Evolutionary conservation across 495 filamentous ascomycete species (phyloP), one percentile per base, ranked within the genome.

Genomic region (Aspergillus hancockii): DNA sequence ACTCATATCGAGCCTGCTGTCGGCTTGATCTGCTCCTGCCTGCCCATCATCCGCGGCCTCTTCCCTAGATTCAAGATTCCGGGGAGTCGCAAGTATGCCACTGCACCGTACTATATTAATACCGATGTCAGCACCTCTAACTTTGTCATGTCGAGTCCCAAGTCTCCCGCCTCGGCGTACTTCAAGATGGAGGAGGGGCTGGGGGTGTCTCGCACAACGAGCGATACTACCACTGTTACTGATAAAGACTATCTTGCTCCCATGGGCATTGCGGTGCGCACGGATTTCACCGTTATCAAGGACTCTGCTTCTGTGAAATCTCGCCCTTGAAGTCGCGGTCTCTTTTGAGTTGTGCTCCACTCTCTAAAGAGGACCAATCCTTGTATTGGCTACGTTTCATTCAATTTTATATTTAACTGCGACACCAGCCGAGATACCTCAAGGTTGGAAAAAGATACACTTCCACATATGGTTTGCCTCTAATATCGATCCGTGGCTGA

Each of bases 1-100:
- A 83, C 80, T 23, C 78, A 81, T 38, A 74, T 82, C 51, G 84
- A 88, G 67, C 74, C 84, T 2, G 80, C 75, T 57, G 79, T 82
- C 16, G 83, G 80, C 7, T 74, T 87, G 13, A 80, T 78, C 52
- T 86, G 81, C 57, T 78, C 79, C 23, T 86, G 81, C 62, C 74
- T 87, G 0, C 82, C 85, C 10, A 84, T 81, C 8, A 74, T 85
- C 14, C 76, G 81, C 2, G 82, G 85, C 19, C 64, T 87, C 1
- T 68, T 86, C 55, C 72, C 75, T 0, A 70, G 66, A 8, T 63
- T 80, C 52, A 73, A 71, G 25, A 22, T 73, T 34, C 62, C 58
- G 3, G 54, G 55, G 31, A 66, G 58, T 45, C 59, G 66, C 8
- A 63, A 62, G 4, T 66, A 71, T 23, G 59, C 62, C 54, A 68